A percentile compares a stretch with the other conserved stretches of the same genome.
These are phyloP conservation scores for Penicillium sp. DNA, from an alignment of 2,329 filamentous ascomycete genomes.

Conservation along the genomic window DNA sequence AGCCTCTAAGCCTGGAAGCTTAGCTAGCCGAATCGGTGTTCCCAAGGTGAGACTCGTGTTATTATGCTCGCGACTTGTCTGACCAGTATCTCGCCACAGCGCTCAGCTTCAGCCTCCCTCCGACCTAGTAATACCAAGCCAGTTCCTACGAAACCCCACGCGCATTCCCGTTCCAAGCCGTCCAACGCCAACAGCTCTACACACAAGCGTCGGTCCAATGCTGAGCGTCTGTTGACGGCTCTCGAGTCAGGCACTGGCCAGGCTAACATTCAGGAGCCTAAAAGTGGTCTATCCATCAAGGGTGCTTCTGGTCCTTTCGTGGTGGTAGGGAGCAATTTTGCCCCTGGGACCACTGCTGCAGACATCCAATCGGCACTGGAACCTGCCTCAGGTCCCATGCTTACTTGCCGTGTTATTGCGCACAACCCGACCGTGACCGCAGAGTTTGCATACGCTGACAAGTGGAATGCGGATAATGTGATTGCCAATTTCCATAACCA, in stretches of 20 bases:
- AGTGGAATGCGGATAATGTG: slow-evolving; percentile 52
- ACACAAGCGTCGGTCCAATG: slow-evolving; percentile 31
- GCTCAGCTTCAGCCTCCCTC: slow-evolving; percentile 39
- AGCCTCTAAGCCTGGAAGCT: slow-evolving; percentile 42
- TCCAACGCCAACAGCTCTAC: slow-evolving; percentile 1
- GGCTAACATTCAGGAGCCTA: slow-evolving; percentile 29
- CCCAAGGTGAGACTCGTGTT: slow-evolving; percentile 44
- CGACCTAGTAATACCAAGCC: slow-evolving; percentile 38
- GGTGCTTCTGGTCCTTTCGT: slow-evolving; percentile 51
- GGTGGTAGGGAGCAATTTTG: slow-evolving; percentile 58
- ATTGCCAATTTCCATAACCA: slow-evolving; percentile 59
- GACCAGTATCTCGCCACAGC: slow-evolving; percentile 6
- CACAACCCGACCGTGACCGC: slow-evolving; percentile 54
- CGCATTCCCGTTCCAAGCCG: slow-evolving; percentile 23
- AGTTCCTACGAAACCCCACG: slow-evolving; percentile 16
- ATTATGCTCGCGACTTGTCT: neutral
- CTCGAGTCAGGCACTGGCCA: slow-evolving; percentile 28
- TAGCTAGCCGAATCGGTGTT: slow-evolving; percentile 56
- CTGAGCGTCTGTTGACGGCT: slow-evolving; percentile 30
- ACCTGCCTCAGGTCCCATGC: slow-evolving; percentile 48
- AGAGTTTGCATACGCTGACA: slow-evolving; percentile 54
- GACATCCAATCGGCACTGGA: slow-evolving; percentile 59
- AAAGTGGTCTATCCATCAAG: slow-evolving; percentile 49
- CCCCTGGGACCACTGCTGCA: slow-evolving; percentile 59
- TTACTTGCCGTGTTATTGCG: slow-evolving; percentile 50